Conservation (phyloP, 305 asterid genomes). For the Nicotiana rustica region DNA sequence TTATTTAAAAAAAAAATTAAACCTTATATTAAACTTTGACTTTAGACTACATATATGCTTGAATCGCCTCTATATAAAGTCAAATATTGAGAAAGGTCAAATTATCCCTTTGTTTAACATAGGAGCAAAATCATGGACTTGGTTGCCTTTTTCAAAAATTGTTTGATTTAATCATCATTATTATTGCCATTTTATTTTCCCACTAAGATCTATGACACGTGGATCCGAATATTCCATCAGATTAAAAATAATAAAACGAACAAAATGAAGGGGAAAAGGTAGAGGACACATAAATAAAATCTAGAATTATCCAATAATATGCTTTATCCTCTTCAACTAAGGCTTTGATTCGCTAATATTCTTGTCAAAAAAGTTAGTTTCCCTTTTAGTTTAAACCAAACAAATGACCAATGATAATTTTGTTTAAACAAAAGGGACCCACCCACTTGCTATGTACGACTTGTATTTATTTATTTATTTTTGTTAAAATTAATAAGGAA, state of each 20-base stretch:
- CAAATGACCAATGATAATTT: background rate
- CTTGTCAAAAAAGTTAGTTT: background rate
- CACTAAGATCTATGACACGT: background rate
- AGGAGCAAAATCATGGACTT: too few relatives aligned
- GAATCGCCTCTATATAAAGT: too few relatives aligned
- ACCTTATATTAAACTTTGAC: too few relatives aligned
- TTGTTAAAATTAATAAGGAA: background rate
- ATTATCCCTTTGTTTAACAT: too few relatives aligned
- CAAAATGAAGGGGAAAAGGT: background rate
- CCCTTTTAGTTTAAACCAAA: background rate
- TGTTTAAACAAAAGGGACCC: background rate
- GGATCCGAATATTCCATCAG: background rate
- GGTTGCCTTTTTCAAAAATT: too few relatives aligned
- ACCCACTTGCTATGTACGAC: conserved; percentile 13
- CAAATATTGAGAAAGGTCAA: too few relatives aligned
- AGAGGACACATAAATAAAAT: background rate
- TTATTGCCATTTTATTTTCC: background rate
- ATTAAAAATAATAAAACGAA: background rate
- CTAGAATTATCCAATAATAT: conserved; percentile 15
- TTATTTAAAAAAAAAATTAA: too few relatives aligned
- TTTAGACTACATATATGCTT: too few relatives aligned
- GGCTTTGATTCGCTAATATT: background rate
- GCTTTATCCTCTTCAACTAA: background rate
- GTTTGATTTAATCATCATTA: too few relatives aligned
- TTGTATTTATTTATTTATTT: background rate